Conservation (phyloP, 345 rosid genomes). For the Gossypium turneri region DNA sequence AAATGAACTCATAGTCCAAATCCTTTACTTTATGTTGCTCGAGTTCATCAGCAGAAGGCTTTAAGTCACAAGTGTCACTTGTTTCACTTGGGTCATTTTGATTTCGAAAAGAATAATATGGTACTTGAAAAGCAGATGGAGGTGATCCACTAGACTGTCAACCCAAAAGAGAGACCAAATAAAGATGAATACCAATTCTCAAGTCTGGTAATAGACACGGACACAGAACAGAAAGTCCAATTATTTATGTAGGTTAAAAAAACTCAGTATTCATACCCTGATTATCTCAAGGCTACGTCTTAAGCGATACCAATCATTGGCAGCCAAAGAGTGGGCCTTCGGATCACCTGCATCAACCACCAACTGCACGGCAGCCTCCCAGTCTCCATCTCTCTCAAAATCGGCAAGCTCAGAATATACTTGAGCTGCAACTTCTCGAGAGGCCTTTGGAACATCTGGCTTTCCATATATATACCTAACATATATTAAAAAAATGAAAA, state of each 20-base stretch:
- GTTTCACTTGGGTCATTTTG: slow-evolving; percentile 30
- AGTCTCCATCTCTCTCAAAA: slow-evolving; percentile 50
- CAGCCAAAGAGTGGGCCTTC: slow-evolving; percentile 52
- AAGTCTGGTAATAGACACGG: neutral
- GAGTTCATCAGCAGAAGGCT: slow-evolving; percentile 31
- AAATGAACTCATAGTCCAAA: slow-evolving; percentile 76
- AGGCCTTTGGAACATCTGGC: slow-evolving; percentile 86
- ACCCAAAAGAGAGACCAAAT: slow-evolving; percentile 26
- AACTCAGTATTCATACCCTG: slow-evolving; percentile 41
- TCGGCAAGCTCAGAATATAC: slow-evolving; percentile 53
- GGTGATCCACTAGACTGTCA: slow-evolving; percentile 88
- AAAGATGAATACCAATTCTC: neutral
- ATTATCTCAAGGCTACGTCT: slow-evolving; percentile 93
- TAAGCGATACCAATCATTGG: slow-evolving; percentile 88
- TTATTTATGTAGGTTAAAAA: neutral
- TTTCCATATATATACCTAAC: slow-evolving; percentile 83
- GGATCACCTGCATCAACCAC: slow-evolving; percentile 76
- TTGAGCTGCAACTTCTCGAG: slow-evolving; percentile 60
- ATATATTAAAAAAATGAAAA: slow-evolving; percentile 2
- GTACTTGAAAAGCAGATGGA: slow-evolving; percentile 73
- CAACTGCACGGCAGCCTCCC: slow-evolving; percentile 84
- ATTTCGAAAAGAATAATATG: slow-evolving; percentile 72
- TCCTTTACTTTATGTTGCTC: slow-evolving; percentile 43
- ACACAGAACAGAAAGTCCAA: neutral
- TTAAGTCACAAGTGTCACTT: slow-evolving; percentile 23